Percentiles rank a stretch among this genome's conserved stretches.
Evolutionary conservation across 2,329 filamentous ascomycete species (phyloP).

Genomic region (Xylariaceae sp.): DNA sequence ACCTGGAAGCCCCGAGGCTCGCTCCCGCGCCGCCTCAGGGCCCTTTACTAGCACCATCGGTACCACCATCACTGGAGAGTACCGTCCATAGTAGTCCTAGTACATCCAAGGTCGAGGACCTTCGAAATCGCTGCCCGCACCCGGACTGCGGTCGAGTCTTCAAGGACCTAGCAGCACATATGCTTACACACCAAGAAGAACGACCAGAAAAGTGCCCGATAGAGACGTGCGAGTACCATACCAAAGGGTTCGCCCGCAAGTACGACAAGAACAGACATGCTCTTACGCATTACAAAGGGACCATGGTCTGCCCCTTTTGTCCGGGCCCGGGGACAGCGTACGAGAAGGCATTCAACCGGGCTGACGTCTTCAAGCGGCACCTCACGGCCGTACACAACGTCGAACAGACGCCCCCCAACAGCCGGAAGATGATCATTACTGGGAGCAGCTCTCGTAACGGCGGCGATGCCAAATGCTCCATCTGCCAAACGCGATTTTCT

Average conservation of each 20-base stretch:
- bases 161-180: conserved; percentile 92
- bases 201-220: conserved; percentile 95
- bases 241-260: conserved; percentile 91
- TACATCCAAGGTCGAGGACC: conserved; percentile 43
- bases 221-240: conserved; percentile 87
- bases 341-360: conserved; percentile 95
- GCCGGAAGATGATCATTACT: conserved; percentile 69
- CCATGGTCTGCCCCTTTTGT: conserved; percentile 96
- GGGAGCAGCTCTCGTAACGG: conserved; percentile 45
- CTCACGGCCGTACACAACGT: conserved; percentile 89
- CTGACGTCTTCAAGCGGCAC: conserved; percentile 95
- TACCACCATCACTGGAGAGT: conserved; percentile 42
- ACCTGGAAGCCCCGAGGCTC: conserved; percentile 43
- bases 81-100: conserved; percentile 43
- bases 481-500: conserved; percentile 79
- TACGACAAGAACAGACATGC: conserved; percentile 97
- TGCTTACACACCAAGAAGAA: conserved; percentile 91
- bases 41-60: conserved; percentile 41
- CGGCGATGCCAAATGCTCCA: conserved; percentile 85
- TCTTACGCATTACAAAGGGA: conserved; percentile 94
- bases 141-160: conserved; percentile 85
- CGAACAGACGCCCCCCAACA: conserved; percentile 91
- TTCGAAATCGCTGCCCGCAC: conserved; percentile 70
- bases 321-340: conserved; percentile 85
- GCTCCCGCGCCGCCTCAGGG: conserved; percentile 44